Base-by-base conservation (phyloP, 768 basidiomycete species). In the Pholiota microspora region DNA sequence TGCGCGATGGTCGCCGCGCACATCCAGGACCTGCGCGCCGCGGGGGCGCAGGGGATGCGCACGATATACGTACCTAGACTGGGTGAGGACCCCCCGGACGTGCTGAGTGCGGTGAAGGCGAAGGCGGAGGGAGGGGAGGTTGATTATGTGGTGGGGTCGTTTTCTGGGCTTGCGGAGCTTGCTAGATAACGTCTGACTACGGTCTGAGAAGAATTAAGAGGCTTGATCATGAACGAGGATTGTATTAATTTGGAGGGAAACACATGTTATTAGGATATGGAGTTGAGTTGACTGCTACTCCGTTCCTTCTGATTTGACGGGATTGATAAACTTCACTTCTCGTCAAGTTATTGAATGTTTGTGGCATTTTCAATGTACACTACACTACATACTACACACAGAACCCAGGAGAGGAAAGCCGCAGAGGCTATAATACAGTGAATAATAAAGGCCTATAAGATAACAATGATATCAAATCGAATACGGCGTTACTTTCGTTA, bases 1-100 rank as follows among this genome's bases (percentile, higher is more conserved):
- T 73, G 79, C 34, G 85, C 80, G 1, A 81, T 89, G 79, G 86
- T 88, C 7, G 85, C 86, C 0, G 75, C 85, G 7, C 87, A 88
- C 67, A 71, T 73, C 2, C 73, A 68, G 53, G 87, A 89, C 60
- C 70, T 86, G 10, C 73, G 74, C 1, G 82, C 74, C 0, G 85
- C 86, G 0, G 77, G 74, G 0, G 62, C 60, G 0, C 67, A 73
- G 3, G 86, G 86, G 0, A 70, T 86, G 71, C 77, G 73, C 56
- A 83, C 85, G 0, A 68, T 88, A 1, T 88, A 86, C 53, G 72
- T 88, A 0, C 78, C 73, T 0, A 75, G 85, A 1, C 68, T 71
- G 0, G 69, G 71, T 0, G 83, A 86, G 55, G 81, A 83, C 45
- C 54, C 56, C 6, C 25, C 49, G 0, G 40, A 28, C n/a, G 40